Evolutionary conservation across 192 early-diverging fungal genomes (phyloP), one percentile per base, ranked within the genome.

Genomic region (Linnemannia exigua): DNA sequence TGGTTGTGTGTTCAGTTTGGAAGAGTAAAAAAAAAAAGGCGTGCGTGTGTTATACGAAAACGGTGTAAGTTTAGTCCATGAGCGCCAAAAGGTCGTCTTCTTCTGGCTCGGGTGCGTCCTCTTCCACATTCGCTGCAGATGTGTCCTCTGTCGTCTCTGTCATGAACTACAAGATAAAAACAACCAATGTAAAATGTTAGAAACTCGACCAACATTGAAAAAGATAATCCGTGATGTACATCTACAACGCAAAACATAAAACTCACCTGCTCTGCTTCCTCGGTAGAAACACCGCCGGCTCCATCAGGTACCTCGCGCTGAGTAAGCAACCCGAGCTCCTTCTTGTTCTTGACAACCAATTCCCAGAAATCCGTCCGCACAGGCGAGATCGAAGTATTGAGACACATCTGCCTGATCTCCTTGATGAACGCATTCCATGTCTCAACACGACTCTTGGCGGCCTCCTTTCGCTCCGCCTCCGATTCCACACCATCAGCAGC

Each of bases 401-500:
- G 67, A 78, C 77, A 86, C 16, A 67, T 16, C 4, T 75, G 70
- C 76, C 91, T 91, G 15, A 93, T 70, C 50, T 89, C 78, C 5
- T 70, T 82, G 20, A 93, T 75, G 72, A 91, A 93, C 33, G 84
- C 52, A 81, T 95, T 94, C 85, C 88, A 95, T 9, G 52, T 67
- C 0, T 75, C 79, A 19, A 77, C 75, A 66, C 91, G 88, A 9
- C 31, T 33, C 54, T 76, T 75, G 52, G 61, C 61, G n/a, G 80
- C 75, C 41, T 81, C 80, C 44, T 38, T 72, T 66, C 31, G 38
- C 35, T 67, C 72, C 7, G 46, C 48, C 16, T 69, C 47, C 0
- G 79, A 69, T 47, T 74, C 72, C 25, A 22, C 25, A n/a, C 35
- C 48, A 8, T 37, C 38, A 22, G 46, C 38, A 35, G 74, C 12